These are phyloP conservation scores for Cicer judaicum DNA, from an alignment of 306 rosid species.

Conservation along the genomic window DNA sequence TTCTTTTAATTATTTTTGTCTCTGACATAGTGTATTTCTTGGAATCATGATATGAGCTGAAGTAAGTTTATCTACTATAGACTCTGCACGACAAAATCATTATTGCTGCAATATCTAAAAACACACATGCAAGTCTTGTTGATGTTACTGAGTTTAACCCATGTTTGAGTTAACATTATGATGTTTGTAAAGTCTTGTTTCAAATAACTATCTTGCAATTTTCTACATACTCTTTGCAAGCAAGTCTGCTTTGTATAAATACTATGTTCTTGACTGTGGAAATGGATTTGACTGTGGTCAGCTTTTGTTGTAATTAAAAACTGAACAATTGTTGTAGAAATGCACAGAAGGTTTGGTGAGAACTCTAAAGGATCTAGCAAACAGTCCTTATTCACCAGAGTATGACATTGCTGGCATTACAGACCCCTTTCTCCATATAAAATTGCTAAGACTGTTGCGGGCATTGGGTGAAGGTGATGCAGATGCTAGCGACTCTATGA, in stretches of 20 bases:
- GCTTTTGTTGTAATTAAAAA: conserved; percentile 42
- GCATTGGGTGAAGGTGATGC: conserved; percentile 93
- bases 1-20: conserved; percentile 18
- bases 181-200: conserved; percentile 23
- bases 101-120: conserved; percentile 22
- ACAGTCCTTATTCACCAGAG: conserved; percentile 95
- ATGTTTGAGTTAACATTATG: neutral
- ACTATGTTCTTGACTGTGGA: neutral
- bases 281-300: conserved; percentile 25
- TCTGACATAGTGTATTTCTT: conserved; percentile 12
- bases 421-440: conserved; percentile 95
- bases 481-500: conserved; percentile 92
- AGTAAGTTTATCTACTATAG: conserved; percentile 28
- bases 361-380: conserved; percentile 85
- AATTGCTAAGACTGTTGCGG: conserved; percentile 86
- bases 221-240: conserved; percentile 30
- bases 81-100: conserved; percentile 29
- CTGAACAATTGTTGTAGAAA: conserved; percentile 61
- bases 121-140: conserved; percentile 2
- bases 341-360: conserved; percentile 89
- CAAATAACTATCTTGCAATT: conserved; percentile 28
- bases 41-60: conserved; percentile 38
- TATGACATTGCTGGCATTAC: conserved; percentile 96
- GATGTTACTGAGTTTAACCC: neutral
- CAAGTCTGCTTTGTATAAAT: conserved; percentile 31